These are phyloP conservation scores for Eremothecium coryli DNA, from an alignment of 1,139 yeast genomes.

Conservation along the genomic window DNA sequence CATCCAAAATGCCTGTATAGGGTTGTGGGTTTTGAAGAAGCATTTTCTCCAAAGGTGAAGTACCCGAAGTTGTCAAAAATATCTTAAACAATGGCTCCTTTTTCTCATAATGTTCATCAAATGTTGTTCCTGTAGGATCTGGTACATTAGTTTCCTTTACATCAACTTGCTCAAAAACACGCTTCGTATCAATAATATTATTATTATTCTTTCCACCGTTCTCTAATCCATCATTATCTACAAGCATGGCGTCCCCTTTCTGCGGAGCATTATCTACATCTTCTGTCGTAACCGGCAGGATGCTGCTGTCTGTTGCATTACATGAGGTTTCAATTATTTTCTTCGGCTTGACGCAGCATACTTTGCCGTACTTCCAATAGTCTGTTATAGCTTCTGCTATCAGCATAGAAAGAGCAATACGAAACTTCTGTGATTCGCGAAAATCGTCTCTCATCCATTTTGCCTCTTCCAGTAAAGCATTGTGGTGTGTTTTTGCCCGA, in stretches of 20 bases:
- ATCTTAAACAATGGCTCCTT: conserved; percentile 46
- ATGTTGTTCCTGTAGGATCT: conserved; percentile 26
- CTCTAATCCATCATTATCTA: conserved; percentile 6
- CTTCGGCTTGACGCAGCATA: conserved; percentile 46
- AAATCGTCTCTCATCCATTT: conserved; percentile 81
- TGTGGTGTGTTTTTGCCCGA: conserved; percentile 52
- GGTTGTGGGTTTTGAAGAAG: conserved; percentile 47
- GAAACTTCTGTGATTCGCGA: conserved; percentile 59
- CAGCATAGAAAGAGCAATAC: conserved; percentile 57
- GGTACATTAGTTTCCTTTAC: conserved; percentile 27
- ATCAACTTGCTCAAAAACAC: conserved; percentile 30
- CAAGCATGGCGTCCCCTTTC: conserved; percentile 8
- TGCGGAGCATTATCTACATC: conserved; percentile 8
- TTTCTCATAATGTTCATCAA: conserved; percentile 23
- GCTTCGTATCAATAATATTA: conserved; percentile 28
- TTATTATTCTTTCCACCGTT: conserved; percentile 8
- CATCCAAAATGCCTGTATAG: conserved; percentile 37
- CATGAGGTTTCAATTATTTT: conserved; percentile 3
- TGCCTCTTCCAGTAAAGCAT: conserved; percentile 63
- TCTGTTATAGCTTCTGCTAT: conserved; percentile 68
- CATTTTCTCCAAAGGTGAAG: conserved; percentile 47
- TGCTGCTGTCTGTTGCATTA: conserved; percentile 20
- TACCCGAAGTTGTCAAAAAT: conserved; percentile 41
- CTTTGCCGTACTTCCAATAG: conserved; percentile 69
- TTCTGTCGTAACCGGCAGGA: conserved; percentile 3